These are phyloP conservation scores for Fraxinus latifolia DNA, from an alignment of 305 asterid genomes.

Conservation along the genomic window DNA sequence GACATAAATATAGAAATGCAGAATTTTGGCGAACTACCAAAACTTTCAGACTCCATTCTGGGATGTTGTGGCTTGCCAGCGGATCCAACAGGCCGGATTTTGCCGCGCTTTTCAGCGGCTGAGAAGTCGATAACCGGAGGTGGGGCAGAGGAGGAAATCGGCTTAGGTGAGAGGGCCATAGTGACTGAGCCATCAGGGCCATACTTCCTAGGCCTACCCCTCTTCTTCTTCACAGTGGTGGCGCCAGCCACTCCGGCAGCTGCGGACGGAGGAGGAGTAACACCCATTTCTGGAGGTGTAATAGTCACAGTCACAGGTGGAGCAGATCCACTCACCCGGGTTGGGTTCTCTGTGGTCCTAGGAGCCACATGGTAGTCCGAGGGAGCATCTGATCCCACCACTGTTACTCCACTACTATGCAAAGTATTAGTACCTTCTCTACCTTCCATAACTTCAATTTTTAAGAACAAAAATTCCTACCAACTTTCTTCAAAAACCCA, in stretches of 20 bases:
- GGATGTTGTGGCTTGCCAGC: constrained; percentile 34
- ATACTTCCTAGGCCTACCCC: constrained; percentile 89
- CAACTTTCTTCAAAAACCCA: constrained; percentile 36
- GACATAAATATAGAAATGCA: not conserved
- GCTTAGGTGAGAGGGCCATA: constrained; percentile 60
- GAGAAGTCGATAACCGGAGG: constrained; percentile 92
- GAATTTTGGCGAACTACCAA: constrained; percentile 36
- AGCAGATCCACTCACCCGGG: constrained; percentile 46
- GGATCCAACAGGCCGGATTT: constrained; percentile 43
- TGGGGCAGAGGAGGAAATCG: constrained; percentile 68
- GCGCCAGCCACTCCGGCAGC: constrained; percentile 26
- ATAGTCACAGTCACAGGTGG: constrained; percentile 22
- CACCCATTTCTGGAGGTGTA: constrained; percentile 27
- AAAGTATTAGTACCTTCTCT: constrained; percentile 36
- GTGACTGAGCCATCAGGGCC: constrained; percentile 70
- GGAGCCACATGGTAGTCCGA: constrained; percentile 74
- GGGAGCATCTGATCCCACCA: constrained; percentile 91
- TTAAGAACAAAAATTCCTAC: not conserved
- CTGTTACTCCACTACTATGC: constrained; percentile 59
- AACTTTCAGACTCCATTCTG: constrained; percentile 42
- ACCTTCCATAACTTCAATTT: constrained; percentile 43
- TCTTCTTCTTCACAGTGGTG: constrained; percentile 55
- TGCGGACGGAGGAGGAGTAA: constrained; percentile 31
- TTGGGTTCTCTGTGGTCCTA: constrained; percentile 47
- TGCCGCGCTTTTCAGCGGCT: constrained; percentile 55